phyloP scores from a whole-genome alignment of 805 yeast species.

The Spathaspora hagerdaliae region DNA sequence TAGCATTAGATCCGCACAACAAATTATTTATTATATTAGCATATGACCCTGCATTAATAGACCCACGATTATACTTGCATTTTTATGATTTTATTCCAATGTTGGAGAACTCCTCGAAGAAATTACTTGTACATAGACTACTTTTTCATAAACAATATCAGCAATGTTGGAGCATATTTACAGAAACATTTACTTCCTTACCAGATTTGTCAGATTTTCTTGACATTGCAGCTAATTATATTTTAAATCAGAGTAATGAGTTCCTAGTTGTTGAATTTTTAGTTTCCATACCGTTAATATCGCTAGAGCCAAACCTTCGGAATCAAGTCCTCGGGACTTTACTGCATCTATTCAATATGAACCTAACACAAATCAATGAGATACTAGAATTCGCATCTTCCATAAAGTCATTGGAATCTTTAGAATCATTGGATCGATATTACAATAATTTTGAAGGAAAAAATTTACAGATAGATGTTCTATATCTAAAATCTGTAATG shows the following conservation, averaged over 20 bases:
- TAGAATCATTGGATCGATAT: neutral
- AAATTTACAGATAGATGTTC: neutral
- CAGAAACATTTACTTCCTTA: slow-evolving; percentile 23
- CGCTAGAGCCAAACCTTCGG: slow-evolving; percentile 11
- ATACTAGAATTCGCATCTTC: neutral
- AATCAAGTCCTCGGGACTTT: slow-evolving; percentile 9
- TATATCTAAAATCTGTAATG: neutral
- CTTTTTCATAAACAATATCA: slow-evolving; percentile 28
- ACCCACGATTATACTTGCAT: slow-evolving; percentile 22
- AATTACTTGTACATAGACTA: slow-evolving; percentile 23
- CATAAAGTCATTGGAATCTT: neutral
- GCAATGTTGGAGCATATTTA: slow-evolving; percentile 26
- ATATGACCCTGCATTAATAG: slow-evolving; percentile 28
- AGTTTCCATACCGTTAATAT: slow-evolving; percentile 12
- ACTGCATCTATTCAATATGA: neutral
- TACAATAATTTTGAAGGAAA: neutral
- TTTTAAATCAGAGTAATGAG: slow-evolving; percentile 12
- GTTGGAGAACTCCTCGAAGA: slow-evolving; percentile 15
- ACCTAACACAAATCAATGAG: neutral
- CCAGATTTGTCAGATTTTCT: slow-evolving; percentile 35
- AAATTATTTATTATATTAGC: slow-evolving; percentile 25
- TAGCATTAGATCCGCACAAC: slow-evolving; percentile 25
- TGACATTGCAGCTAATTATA: slow-evolving; percentile 19
- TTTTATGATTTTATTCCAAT: slow-evolving; percentile 7
- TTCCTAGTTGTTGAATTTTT: slow-evolving; percentile 26